Percentiles rank a stretch among this genome's conserved stretches.
Evolutionary conservation across 192 early-diverging fungal genomes (phyloP).

Genomic region (Entomortierella chlamydospora): DNA sequence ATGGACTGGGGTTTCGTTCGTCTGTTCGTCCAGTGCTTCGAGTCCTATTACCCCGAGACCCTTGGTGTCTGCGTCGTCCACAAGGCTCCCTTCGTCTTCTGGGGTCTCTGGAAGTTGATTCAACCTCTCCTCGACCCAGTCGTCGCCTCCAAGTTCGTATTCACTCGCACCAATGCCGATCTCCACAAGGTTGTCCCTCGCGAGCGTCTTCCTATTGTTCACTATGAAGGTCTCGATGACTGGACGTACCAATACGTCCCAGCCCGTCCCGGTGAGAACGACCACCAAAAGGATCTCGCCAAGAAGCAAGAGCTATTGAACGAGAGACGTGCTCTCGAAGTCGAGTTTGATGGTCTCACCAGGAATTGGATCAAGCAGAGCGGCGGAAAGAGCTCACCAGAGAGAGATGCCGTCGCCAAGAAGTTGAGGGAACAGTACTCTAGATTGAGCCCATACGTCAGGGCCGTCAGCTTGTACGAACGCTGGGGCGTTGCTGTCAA

Average conservation of each 20-base stretch:
- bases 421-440: slow-evolving; percentile 59
- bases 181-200: slow-evolving; percentile 72
- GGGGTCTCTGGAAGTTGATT: slow-evolving; percentile 86
- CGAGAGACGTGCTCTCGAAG: slow-evolving; percentile 48
- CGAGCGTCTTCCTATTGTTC: slow-evolving; percentile 69
- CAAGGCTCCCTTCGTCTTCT: slow-evolving; percentile 91
- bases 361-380: slow-evolving; percentile 60
- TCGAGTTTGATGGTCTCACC: slow-evolving; percentile 59
- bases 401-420: slow-evolving; percentile 56
- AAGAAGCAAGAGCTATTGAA: slow-evolving; percentile 52
- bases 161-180: slow-evolving; percentile 72
- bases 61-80: slow-evolving; percentile 86
- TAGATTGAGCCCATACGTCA: slow-evolving; percentile 59
- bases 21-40: slow-evolving; percentile 82
- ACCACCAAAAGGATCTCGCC: slow-evolving; percentile 56
- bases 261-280: slow-evolving; percentile 36
- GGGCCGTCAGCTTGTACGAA: slow-evolving; percentile 43
- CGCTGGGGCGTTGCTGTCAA: slow-evolving; percentile 45
- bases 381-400: slow-evolving; percentile 33
- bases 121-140: slow-evolving; percentile 89
- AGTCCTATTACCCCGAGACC: slow-evolving; percentile 92
- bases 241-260: slow-evolving; percentile 66
- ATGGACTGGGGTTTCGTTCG: slow-evolving; percentile 71
- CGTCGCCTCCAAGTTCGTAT: slow-evolving; percentile 87
- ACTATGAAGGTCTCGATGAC: slow-evolving; percentile 68